These are phyloP conservation scores for Pulveroboletus sp. DNA, from an alignment of 768 basidiomycete genomes.

Conservation along the genomic window DNA sequence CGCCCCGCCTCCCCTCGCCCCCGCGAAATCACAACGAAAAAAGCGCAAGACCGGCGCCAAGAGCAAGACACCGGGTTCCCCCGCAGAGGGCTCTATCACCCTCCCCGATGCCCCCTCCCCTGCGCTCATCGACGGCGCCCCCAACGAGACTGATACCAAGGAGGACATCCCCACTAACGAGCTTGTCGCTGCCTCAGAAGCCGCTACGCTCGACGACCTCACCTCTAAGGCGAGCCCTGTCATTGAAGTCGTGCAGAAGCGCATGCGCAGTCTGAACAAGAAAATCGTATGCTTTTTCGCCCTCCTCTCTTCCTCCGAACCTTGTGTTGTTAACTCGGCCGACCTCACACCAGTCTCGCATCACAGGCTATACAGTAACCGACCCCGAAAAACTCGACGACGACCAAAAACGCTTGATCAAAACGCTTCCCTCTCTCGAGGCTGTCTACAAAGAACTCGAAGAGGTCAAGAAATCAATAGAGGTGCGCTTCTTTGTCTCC, in stretches of 20 bases:
- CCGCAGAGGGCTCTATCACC: conserved; percentile 36
- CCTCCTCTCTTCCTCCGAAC: not conserved
- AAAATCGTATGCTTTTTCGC: conserved; percentile 65
- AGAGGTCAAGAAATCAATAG: conserved; percentile 80
- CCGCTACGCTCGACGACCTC: conserved; percentile 43
- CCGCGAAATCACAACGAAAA: conserved; percentile 59
- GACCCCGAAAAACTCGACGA: conserved; percentile 77
- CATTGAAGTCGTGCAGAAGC: conserved; percentile 76
- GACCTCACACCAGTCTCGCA: conserved; percentile 53
- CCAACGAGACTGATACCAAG: conserved; percentile 44
- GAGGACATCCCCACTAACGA: conserved; percentile 49
- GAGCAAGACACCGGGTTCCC: conserved; percentile 46
- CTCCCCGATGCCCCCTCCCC: conserved; percentile 46
- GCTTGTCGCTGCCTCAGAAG: conserved; percentile 39
- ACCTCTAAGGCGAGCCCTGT: conserved; percentile 60
- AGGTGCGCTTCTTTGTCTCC: conserved; percentile 58
- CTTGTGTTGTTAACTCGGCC: conserved; percentile 12
- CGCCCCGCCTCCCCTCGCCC: conserved; percentile 65
- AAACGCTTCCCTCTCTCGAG: conserved; percentile 72
- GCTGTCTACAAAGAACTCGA: conserved; percentile 78
- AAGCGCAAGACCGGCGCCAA: conserved; percentile 62
- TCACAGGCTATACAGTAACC: conserved; percentile 66
- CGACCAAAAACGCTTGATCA: conserved; percentile 77
- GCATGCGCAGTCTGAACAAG: conserved; percentile 73
- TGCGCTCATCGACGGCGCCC: conserved; percentile 48